Conservation (phyloP, 2,329 filamentous ascomycete genomes). For the Xylariomycetidae sp. region DNA sequence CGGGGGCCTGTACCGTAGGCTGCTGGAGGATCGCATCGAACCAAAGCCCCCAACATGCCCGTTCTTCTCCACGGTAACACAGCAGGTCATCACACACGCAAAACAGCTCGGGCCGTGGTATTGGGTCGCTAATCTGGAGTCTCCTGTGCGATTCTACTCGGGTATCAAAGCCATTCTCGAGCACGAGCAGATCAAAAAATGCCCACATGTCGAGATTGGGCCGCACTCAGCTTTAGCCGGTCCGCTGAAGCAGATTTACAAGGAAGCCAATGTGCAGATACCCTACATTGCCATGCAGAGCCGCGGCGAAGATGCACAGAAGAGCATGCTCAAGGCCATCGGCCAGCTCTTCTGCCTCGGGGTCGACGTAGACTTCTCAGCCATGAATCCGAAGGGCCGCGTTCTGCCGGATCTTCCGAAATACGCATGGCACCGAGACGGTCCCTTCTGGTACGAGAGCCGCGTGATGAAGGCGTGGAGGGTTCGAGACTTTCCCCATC, state of each 20-base stretch:
- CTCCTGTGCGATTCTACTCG: conserved; percentile 18
- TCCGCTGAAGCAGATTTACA: conserved; percentile 15
- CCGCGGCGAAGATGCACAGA: conserved; percentile 9
- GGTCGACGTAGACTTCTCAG: background rate
- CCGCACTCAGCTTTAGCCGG: conserved; percentile 20
- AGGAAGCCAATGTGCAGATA: conserved; percentile 2
- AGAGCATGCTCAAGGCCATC: conserved; percentile 6
- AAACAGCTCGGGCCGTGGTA: background rate
- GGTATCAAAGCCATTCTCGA: conserved; percentile 11
- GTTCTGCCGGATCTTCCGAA: background rate
- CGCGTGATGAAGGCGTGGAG: background rate
- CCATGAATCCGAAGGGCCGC: background rate
- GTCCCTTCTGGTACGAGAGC: background rate
- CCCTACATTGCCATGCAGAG: conserved; percentile 10
- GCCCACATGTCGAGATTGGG: conserved; percentile 19
- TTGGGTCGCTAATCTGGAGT: conserved; percentile 1
- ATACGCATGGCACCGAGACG: background rate
- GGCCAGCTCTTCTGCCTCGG: background rate
- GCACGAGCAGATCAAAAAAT: conserved; percentile 4
- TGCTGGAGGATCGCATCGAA: conserved; percentile 7
- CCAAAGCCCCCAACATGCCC: too few species aligned
- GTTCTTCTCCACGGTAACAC: conserved; percentile 1
- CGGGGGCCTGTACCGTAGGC: conserved; percentile 10
- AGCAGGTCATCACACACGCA: background rate
- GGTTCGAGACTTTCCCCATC: background rate